Conservation (phyloP, 257 asterid genomes). For the Ehretia macrophylla region DNA sequence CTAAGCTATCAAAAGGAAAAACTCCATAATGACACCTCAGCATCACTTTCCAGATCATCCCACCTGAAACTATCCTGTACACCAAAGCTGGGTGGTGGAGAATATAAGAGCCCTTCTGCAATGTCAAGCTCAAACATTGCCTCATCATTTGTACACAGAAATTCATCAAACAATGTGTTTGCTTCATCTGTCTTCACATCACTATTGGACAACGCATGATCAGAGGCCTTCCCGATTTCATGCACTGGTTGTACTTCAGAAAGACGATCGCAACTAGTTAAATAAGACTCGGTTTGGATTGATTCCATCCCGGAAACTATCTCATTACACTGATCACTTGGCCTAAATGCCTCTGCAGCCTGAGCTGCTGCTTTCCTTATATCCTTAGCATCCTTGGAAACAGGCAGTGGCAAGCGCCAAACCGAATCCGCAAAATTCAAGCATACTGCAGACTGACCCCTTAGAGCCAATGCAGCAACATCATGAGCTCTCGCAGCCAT, state of each 20-base stretch:
- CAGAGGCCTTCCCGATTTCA: too few relatives aligned
- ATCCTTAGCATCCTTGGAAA: conserved; percentile 37
- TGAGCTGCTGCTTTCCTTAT: too few relatives aligned
- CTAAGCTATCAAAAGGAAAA: conserved; percentile 28
- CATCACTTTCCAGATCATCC: conserved; percentile 43
- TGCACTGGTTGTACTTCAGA: too few relatives aligned
- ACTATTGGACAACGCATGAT: too few relatives aligned
- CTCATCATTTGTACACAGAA: conserved; percentile 10
- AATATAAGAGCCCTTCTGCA: conserved; percentile 43
- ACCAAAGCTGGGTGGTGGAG: conserved; percentile 45
- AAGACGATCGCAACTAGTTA: too few relatives aligned
- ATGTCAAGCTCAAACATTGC: conserved; percentile 18
- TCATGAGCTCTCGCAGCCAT: conserved; percentile 88
- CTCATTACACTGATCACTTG: too few relatives aligned
- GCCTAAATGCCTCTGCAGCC: too few relatives aligned
- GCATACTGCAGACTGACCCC: conserved; percentile 48
- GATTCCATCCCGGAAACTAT: too few relatives aligned
- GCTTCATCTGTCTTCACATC: neutral
- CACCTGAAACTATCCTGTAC: conserved; percentile 24
- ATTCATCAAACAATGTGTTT: neutral
- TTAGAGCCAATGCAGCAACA: conserved; percentile 64
- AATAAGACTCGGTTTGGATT: too few relatives aligned
- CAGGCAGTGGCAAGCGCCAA: conserved; percentile 40
- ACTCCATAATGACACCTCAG: conserved; percentile 57
- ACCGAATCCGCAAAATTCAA: conserved; percentile 67